Evolutionary conservation across 2,329 filamentous ascomycete species (phyloP).

Genomic region (Zasmidium angulare): DNA sequence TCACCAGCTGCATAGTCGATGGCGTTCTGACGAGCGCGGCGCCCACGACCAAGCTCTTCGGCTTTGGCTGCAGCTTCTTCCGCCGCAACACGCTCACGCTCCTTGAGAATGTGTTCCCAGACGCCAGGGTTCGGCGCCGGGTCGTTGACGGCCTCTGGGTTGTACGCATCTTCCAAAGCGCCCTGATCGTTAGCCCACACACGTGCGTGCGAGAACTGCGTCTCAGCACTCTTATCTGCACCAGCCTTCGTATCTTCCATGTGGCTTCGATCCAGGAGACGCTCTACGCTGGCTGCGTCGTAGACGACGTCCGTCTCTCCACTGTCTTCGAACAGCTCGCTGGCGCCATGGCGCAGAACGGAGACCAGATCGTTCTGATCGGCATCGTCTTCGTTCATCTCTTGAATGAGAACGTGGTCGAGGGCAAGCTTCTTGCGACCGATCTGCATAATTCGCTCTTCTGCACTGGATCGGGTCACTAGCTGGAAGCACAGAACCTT

Average conservation of each 20-base stretch:
- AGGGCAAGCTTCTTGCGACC: slow-evolving; percentile 94
- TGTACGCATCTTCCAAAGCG: slow-evolving; percentile 52
- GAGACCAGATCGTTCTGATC: slow-evolving; percentile 78
- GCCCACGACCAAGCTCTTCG: slow-evolving; percentile 81
- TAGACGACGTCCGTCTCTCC: slow-evolving; percentile 75
- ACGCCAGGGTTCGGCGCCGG: slow-evolving; percentile 63
- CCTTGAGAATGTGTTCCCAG: slow-evolving; percentile 86
- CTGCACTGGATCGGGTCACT: slow-evolving; percentile 82
- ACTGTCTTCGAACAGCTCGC: slow-evolving; percentile 78
- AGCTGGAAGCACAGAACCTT: slow-evolving; percentile 95
- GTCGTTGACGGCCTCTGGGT: slow-evolving; percentile 44
- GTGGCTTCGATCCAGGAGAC: slow-evolving; percentile 81
- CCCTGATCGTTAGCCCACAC: slow-evolving; percentile 88
- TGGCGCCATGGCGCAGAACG: slow-evolving; percentile 82
- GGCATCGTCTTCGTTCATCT: slow-evolving; percentile 81
- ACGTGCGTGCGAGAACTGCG: slow-evolving; percentile 83
- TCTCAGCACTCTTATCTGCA: slow-evolving; percentile 67
- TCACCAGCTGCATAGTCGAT: slow-evolving; percentile 51
- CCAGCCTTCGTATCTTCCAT: slow-evolving; percentile 69
- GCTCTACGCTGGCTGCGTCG: slow-evolving; percentile 79
- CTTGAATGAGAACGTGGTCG: slow-evolving; percentile 91
- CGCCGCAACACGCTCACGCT: slow-evolving; percentile 77
- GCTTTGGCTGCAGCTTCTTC: slow-evolving; percentile 67
- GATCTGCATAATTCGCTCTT: slow-evolving; percentile 95
- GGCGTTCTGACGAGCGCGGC: slow-evolving; percentile 63